Percentiles rank a stretch among this genome's conserved stretches.
phyloP scores from a whole-genome alignment of 108 stramenopile species.

The Cyclotella sp. region DNA sequence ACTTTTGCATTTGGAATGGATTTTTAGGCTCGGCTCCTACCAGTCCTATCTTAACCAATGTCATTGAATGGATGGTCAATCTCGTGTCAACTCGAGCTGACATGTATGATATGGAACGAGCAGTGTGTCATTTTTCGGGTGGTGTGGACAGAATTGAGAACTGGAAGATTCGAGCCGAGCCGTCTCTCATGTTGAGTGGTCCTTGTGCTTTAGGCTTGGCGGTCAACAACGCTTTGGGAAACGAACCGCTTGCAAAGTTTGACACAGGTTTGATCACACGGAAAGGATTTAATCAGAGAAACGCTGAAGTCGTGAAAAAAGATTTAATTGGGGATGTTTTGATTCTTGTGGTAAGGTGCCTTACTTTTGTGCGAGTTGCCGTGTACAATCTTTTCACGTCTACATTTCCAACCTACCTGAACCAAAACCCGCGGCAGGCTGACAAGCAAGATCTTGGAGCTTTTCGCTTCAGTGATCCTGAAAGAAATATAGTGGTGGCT shows the following conservation, averaged over 20 bases:
- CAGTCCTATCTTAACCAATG: slow-evolving; percentile 61
- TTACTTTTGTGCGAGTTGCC: background rate
- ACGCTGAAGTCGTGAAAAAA: slow-evolving; percentile 17
- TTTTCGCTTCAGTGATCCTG: slow-evolving; percentile 61
- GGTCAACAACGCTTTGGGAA: slow-evolving; percentile 55
- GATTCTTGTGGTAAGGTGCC: slow-evolving; percentile 39
- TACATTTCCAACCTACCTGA: background rate
- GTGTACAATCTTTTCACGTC: slow-evolving; percentile 11
- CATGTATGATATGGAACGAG: slow-evolving; percentile 64
- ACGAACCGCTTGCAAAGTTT: slow-evolving; percentile 52
- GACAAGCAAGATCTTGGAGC: slow-evolving; percentile 61
- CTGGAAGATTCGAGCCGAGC: slow-evolving; percentile 58
- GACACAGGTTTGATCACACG: slow-evolving; percentile 31
- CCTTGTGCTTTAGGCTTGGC: slow-evolving; percentile 68
- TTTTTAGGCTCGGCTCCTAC: slow-evolving; percentile 64
- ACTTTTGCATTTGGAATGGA: slow-evolving; percentile 71
- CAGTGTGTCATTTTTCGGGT: slow-evolving; percentile 37
- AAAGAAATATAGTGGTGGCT: slow-evolving; percentile 59
- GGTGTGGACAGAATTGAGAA: slow-evolving; percentile 38
- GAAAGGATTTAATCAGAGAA: slow-evolving; percentile 20
- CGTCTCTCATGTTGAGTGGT: slow-evolving; percentile 54
- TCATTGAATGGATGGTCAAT: slow-evolving; percentile 63
- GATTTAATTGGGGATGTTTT: slow-evolving; percentile 49
- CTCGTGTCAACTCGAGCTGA: slow-evolving; percentile 52
- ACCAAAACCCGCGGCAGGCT: background rate